Conservation (phyloP, 2,329 filamentous ascomycete species). For the Colletotrichum orchidophilum region DNA sequence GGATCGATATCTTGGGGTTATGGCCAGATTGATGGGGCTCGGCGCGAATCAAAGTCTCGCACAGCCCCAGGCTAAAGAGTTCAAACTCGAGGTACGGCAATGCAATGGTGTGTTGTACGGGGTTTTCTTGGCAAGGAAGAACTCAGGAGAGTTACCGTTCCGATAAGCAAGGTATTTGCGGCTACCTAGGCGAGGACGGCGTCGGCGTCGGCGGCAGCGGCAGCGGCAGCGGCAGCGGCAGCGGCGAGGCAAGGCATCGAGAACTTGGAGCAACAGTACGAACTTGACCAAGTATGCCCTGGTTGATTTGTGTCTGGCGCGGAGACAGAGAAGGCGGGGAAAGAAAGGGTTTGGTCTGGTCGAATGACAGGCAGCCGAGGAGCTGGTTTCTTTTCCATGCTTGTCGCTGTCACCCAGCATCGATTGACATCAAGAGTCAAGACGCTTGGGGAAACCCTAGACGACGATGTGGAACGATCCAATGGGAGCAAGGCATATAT, state of each 20-base stretch:
- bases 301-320: background rate
- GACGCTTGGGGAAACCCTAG: background rate
- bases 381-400: background rate
- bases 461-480: background rate
- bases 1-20: too few relatives aligned
- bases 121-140: background rate
- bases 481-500: background rate
- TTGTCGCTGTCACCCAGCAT: background rate
- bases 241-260: background rate
- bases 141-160: background rate
- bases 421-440: background rate
- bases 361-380: background rate
- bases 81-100: too few relatives aligned
- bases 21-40: too few relatives aligned
- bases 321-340: background rate
- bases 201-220: background rate
- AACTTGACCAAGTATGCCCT: background rate
- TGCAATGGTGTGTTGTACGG: background rate
- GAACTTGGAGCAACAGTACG: background rate
- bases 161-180: too few relatives aligned
- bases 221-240: too few relatives aligned
- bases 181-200: too few relatives aligned
- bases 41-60: too few relatives aligned
- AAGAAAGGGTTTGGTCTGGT: background rate
- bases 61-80: too few relatives aligned